These are phyloP conservation scores for Ustilago esculenta DNA, from an alignment of 1,284 basidiomycete genomes.

Conservation along the genomic window DNA sequence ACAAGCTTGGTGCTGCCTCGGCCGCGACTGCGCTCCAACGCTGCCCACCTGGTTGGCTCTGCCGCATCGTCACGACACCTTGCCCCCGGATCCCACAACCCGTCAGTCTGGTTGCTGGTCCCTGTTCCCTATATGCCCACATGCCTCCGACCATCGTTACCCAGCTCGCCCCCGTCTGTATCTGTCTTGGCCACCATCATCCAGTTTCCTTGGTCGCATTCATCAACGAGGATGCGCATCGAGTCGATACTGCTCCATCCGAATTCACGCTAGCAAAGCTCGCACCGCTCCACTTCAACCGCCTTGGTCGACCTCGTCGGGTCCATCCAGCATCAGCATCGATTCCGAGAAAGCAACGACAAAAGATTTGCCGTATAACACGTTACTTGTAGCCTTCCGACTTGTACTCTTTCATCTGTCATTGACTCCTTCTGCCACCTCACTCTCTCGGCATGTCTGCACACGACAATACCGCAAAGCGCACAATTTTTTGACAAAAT, in stretches of 20 bases:
- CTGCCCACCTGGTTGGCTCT: not conserved
- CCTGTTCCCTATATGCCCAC: too few species aligned
- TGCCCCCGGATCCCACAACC: too few species aligned
- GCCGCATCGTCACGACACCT: not conserved
- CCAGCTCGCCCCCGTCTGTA: not conserved
- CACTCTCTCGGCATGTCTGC: conserved; percentile 1
- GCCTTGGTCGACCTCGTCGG: too few species aligned
- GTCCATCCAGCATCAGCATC: not conserved
- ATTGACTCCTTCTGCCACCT: not conserved
- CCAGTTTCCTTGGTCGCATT: not conserved
- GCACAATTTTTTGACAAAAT: too few species aligned
- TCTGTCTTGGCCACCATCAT: not conserved
- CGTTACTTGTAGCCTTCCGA: too few species aligned
- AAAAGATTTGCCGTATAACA: too few species aligned
- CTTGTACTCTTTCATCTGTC: not conserved
- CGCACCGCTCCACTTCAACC: not conserved
- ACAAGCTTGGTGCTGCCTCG: not conserved
- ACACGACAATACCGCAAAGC: not conserved
- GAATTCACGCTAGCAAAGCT: conserved; percentile 3
- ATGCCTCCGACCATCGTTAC: too few species aligned
- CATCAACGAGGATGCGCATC: not conserved
- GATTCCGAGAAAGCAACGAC: too few species aligned
- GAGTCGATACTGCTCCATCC: not conserved
- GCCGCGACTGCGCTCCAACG: not conserved
- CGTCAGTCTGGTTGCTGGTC: too few species aligned